These are phyloP conservation scores for Spatholobus suberectus DNA, from an alignment of 306 rosid genomes.

Conservation along the genomic window DNA sequence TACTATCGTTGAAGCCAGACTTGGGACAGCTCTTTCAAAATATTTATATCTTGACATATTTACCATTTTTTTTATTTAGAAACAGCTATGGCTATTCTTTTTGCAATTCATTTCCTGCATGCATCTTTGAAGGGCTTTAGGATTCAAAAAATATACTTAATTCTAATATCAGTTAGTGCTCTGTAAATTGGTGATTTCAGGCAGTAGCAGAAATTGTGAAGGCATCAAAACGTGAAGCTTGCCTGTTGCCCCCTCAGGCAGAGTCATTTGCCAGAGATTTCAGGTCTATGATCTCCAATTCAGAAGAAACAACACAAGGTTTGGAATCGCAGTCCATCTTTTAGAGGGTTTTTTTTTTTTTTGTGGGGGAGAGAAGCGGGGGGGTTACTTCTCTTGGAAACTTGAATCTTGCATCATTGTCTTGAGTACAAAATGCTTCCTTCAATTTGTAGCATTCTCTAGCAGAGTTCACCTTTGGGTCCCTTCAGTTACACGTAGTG, in stretches of 20 bases:
- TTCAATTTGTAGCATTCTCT: conserved; percentile 24
- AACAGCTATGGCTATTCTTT: background rate
- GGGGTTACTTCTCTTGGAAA: conserved; percentile 29
- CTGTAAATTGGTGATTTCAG: conserved; percentile 50
- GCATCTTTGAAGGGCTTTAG: conserved; percentile 4
- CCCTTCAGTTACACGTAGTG: background rate
- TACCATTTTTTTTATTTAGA: background rate
- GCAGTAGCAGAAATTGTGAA: conserved; percentile 83
- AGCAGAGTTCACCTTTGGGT: conserved; percentile 13
- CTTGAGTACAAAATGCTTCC: conserved; percentile 28
- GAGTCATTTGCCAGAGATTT: conserved; percentile 67
- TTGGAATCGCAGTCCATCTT: conserved; percentile 23
- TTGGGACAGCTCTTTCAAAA: conserved; percentile 7
- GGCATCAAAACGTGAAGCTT: conserved; percentile 83
- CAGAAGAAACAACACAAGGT: conserved; percentile 52
- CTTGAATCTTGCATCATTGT: conserved; percentile 13
- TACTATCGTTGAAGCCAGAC: background rate
- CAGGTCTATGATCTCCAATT: conserved; percentile 55
- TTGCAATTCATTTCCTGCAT: conserved; percentile 1
- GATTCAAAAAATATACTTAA: background rate
- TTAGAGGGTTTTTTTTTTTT: conserved; percentile 21
- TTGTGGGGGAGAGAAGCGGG: too few species aligned
- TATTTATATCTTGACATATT: background rate
- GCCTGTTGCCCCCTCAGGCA: conserved; percentile 65
- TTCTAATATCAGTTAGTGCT: background rate